Evolutionary conservation across 768 basidiomycete genomes (phyloP).

Genomic region (Termitomyces sp.): DNA sequence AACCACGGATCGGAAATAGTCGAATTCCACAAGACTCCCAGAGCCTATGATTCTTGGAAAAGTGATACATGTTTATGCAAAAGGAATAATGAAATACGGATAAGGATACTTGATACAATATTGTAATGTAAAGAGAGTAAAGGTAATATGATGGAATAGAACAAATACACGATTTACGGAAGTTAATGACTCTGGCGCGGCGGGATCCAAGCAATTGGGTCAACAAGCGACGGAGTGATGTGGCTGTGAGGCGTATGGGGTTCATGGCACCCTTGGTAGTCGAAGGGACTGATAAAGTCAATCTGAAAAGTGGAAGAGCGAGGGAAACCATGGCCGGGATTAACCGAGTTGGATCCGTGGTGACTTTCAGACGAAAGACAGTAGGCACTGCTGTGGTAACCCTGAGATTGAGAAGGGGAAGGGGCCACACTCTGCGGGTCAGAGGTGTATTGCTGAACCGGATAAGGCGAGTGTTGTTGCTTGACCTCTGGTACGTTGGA

Average conservation of each 20-base stretch:
- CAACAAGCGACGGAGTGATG: neutral
- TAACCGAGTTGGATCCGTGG: neutral
- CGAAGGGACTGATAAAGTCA: conserved; percentile 3
- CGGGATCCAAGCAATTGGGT: conserved; percentile 13
- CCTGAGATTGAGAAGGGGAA: neutral
- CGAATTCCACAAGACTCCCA: neutral
- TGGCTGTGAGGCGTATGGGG: neutral
- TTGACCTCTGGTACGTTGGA: neutral
- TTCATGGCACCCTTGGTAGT: neutral
- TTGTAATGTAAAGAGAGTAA: neutral
- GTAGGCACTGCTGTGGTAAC: neutral
- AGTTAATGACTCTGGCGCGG: conserved; percentile 1
- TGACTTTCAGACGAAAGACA: neutral
- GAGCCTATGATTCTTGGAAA: neutral
- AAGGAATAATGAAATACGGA: conserved; percentile 3
- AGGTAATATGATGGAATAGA: neutral
- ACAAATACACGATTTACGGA: neutral
- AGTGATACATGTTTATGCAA: conserved; percentile 3
- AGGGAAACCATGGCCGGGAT: neutral
- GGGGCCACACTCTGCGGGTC: neutral
- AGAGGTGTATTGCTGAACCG: conserved; percentile 1
- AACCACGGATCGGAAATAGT: neutral
- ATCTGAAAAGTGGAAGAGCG: conserved; percentile 3
- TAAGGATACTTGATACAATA: conserved; percentile 14
- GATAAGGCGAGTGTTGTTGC: neutral